Evolutionary conservation across 2,329 filamentous ascomycete genomes (phyloP), one percentile per base, ranked within the genome.

Genomic region (Westerdykella sp.): DNA sequence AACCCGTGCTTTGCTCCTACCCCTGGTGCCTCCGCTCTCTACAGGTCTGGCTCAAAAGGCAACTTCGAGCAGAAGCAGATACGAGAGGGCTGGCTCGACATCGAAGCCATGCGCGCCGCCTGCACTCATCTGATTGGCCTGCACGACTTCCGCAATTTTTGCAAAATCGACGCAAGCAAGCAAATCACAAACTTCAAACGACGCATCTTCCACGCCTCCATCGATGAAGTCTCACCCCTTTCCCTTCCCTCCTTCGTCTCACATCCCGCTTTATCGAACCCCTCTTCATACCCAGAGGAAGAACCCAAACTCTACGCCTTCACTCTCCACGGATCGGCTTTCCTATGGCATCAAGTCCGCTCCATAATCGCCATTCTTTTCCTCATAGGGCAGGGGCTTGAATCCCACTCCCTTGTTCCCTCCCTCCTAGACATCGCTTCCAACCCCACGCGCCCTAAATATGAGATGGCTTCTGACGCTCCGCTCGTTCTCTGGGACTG

Each of bases 331-430:
- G 93, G 93, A 15, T 89, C 85, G 6, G 93, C 90, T 1, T 98
- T 98, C 67, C 71, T 98, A 37, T 98, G 93, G 93, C 93, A 98
- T 69, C 93, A 98, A 70, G 94, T 98, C 54, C 83, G 93, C 18
- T 87, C 91, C 71, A 90, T 98, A 80, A 83, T 94, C n/a, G 80
- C 84, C 13, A 74, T 97, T 6, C 73, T 98, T n/a, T 97, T 98
- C 72, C 74, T 93, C 10, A 82, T 97, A 7, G 93, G 87, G 22
- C 93, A 98, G 69, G 82, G 88, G 0, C 78, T 95, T 13, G 93
- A 98, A 65, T 63, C 74, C 22, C 85, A 90, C 0, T 77, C 77
- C 0, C 69, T 97, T 12, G 74, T 97, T 35, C 75, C 80, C 40
- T 75, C 83, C 18, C 73, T 98, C 34, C 76, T 98, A 21, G 85